Base-by-base conservation (phyloP, 257 asterid genomes). In the Salvia rosmarinus region DNA sequence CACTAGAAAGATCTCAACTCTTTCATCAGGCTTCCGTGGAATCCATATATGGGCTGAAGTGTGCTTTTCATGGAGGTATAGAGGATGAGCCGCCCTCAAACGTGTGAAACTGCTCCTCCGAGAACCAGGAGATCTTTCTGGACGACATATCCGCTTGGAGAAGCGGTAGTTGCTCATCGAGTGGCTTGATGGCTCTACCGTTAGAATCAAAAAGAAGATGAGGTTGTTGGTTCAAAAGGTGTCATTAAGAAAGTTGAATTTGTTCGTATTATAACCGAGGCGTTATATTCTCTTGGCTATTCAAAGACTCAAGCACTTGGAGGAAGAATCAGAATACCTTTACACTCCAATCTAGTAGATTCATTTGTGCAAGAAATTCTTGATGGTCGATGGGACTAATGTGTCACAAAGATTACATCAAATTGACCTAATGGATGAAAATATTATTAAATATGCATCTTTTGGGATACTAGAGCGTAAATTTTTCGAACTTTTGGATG, bases 21-120 rank as follows among this genome's bases (percentile, higher is more conserved):
- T 61, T 71, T 76, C 46, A 13, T 52, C 57, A 77, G 56, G 83
- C 57, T 64, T 46, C 50, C 32, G 50, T 64, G 74, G 64, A 66
- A 63, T 70, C 21, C 56, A 82, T 87, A 78, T 83, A 87, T 85
- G 90, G 96, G 86, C 86, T 89, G 89, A 87, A 83, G 82, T 75
- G 82, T 74, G 76, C 89, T 81, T 89, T 85, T 85, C 89, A 89
- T 89, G 96, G 95, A 90, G 92, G 92, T 81, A 86, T 82, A 84
- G 91, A 84, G 80, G 85, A 85, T 74, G 96, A 82, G 73, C 95
- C 96, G 74, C 90, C 88, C 42, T 78, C 92, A 89, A 91, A 73
- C 97, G 96, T 54, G 88, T 84, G 87, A 91, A 87, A 82, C 83
- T 85, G 68, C 63, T 83, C 74, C 82, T 84, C 64, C 81, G 66